These are phyloP conservation scores for Selaginella tamariscina DNA, from an alignment of 75 land plant genomes.

Conservation along the genomic window DNA sequence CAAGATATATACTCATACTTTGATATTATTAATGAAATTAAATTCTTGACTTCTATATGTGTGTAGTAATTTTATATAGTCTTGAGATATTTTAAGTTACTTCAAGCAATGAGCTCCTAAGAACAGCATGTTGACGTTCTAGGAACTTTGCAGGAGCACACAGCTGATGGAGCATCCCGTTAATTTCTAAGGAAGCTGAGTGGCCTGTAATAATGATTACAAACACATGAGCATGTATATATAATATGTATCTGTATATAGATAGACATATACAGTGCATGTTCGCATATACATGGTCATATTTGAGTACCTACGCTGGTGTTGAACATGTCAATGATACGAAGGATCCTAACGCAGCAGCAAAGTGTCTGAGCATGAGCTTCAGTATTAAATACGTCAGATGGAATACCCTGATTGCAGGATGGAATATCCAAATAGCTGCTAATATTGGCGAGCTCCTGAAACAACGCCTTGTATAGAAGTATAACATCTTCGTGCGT, in stretches of 20 bases:
- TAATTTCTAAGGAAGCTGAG: neutral
- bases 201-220: too few species aligned
- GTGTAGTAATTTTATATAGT: too few species aligned
- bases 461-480: neutral
- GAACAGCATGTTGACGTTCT: neutral
- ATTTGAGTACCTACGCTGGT: too few species aligned
- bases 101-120: neutral
- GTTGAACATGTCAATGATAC: conserved; percentile 6
- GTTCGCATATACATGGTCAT: too few species aligned
- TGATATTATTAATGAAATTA: too few species aligned
- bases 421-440: neutral
- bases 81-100: neutral
- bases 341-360: conserved; percentile 1
- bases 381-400: too few species aligned
- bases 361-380: neutral
- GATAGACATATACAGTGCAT: too few species aligned
- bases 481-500: neutral
- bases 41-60: too few species aligned
- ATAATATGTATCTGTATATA: too few species aligned
- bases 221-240: too few species aligned
- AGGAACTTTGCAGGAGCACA: neutral
- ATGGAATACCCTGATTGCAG: too few species aligned
- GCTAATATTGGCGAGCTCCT: neutral
- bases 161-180: conserved; percentile 5
- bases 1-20: too few species aligned